Evolutionary conservation across 2,329 filamentous ascomycete species (phyloP), one percentile per base, ranked within the genome.

Genomic region (Aspergillus texensis): DNA sequence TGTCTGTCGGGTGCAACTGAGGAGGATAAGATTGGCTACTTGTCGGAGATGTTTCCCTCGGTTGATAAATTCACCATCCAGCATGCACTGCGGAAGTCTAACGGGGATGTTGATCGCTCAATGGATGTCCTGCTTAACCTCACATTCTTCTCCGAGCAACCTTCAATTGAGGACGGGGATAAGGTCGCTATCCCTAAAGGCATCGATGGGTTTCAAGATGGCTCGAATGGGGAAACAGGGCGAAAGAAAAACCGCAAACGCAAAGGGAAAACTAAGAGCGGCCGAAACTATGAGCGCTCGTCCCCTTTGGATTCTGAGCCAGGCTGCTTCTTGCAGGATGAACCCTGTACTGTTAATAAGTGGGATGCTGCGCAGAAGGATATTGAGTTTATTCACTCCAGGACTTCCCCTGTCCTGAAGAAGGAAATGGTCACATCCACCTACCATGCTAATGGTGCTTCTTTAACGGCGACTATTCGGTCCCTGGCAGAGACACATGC

Each of bases 91-190:
- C 87, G 86, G 67, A 91, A 92, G 71, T 86, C 84, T 34, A 83
- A 86, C 12, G 87, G 89, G 0, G 87, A 92, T 67, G 86, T 91
- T 45, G 86, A 89, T 62, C 82, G 83, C 16, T 88, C 92, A 1
- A 88, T 96, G 65, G 93, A 97, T 70, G 88, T 93, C 63, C 81
- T 98, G 14, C 84, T 97, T 36, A 96, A 91, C 68, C 83, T 92
- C 16, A 88, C 91, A 24, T 93, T 90, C 72, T 88, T 97, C 5
- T 88, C 92, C 62, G 87, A 93, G 62, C 85, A 83, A 1, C 86
- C 86, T 0, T 82, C 86, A 60, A 81, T 85, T 19, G 79, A 78
- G 43, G 79, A 83, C 4, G 79, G 75, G 2, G 75, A 77, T 54
- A 79, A 77, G 39, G 76, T 80, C 21, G 71, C 80, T 6, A 74